Percentiles rank a stretch among this genome's conserved stretches.
Evolutionary conservation across 2,329 filamentous ascomycete genomes (phyloP).

Genomic region (Neophaeococcomyces aloes): DNA sequence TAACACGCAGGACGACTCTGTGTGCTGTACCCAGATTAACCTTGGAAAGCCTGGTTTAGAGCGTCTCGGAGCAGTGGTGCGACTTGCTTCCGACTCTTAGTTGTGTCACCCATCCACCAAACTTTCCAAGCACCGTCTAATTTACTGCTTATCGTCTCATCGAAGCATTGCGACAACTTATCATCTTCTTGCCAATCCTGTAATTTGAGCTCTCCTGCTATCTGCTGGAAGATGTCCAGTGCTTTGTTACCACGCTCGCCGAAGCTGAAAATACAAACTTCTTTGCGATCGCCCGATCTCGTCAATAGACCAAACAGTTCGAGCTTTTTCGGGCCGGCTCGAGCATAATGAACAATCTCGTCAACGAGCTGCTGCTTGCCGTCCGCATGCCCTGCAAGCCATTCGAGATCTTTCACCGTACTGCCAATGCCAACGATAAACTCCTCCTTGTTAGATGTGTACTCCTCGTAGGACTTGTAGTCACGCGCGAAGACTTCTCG

Average conservation of each 20-base stretch:
- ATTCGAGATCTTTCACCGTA: constrained; percentile 46
- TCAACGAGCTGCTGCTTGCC: constrained; percentile 18
- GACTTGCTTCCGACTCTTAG: constrained; percentile 53
- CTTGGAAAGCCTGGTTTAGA: constrained; percentile 8
- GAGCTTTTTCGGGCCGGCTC: constrained; percentile 30
- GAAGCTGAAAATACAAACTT: constrained; percentile 29
- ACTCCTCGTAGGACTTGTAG: constrained; percentile 46
- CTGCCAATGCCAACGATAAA: constrained; percentile 48
- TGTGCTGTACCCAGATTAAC: too few species aligned
- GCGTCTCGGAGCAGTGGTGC: constrained; percentile 48
- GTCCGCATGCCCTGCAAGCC: constrained; percentile 41
- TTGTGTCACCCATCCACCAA: constrained; percentile 48
- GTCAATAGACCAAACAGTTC: constrained; percentile 52
- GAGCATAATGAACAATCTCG: constrained; percentile 36
- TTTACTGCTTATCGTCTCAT: constrained; percentile 12
- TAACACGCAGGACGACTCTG: too few species aligned
- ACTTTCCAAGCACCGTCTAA: constrained; percentile 31
- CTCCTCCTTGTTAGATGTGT: constrained; percentile 22
- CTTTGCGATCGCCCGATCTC: constrained; percentile 37
- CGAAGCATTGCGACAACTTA: constrained; percentile 25
- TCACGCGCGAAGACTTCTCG: constrained; percentile 51
- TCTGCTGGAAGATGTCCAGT: constrained; percentile 35
- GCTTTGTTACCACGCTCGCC: constrained; percentile 39
- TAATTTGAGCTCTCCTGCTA: constrained; percentile 35
- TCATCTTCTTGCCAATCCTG: constrained; percentile 34